phyloP scores from a whole-genome alignment of 2,329 filamentous ascomycete species.

The Cytospora chrysosperma region DNA sequence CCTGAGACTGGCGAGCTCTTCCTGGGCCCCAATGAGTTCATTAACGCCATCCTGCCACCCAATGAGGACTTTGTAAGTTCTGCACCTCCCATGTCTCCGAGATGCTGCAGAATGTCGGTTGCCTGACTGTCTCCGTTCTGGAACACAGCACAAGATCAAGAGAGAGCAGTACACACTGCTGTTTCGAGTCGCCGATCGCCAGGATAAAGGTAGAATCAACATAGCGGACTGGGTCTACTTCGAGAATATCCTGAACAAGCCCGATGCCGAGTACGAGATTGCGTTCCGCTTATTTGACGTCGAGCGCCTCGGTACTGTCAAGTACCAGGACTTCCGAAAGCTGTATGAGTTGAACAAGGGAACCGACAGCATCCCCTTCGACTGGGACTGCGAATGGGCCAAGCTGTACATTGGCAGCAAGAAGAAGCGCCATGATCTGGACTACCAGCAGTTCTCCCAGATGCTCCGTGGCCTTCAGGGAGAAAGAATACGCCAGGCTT shows the following conservation, averaged over 20 bases:
- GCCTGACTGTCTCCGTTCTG: constrained; percentile 14
- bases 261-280: constrained; percentile 98
- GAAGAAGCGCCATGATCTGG: constrained; percentile 85
- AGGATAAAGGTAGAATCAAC: constrained; percentile 68
- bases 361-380: constrained; percentile 82
- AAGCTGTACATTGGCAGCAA: constrained; percentile 88
- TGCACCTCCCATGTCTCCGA: background rate
- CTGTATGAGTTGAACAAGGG: constrained; percentile 88
- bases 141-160: constrained; percentile 87
- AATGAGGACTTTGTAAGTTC: constrained; percentile 85
- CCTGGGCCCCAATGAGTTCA: constrained; percentile 84
- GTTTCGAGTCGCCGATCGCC: constrained; percentile 85
- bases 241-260: constrained; percentile 88
- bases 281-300: constrained; percentile 95
- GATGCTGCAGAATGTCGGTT: background rate
- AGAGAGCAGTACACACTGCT: constrained; percentile 93
- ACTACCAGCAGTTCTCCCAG: constrained; percentile 95
- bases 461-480: constrained; percentile 96
- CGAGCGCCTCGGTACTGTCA: constrained; percentile 78
- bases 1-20: constrained; percentile 72
- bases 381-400: constrained; percentile 97
- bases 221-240: constrained; percentile 89
- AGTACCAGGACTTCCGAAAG: constrained; percentile 83
- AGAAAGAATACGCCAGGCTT: constrained; percentile 93
- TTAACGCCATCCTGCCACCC: constrained; percentile 82